Evolutionary conservation across 1,139 yeast species (phyloP), one percentile per base, ranked within the genome.

Genomic region (Geotrichum carabidarum): DNA sequence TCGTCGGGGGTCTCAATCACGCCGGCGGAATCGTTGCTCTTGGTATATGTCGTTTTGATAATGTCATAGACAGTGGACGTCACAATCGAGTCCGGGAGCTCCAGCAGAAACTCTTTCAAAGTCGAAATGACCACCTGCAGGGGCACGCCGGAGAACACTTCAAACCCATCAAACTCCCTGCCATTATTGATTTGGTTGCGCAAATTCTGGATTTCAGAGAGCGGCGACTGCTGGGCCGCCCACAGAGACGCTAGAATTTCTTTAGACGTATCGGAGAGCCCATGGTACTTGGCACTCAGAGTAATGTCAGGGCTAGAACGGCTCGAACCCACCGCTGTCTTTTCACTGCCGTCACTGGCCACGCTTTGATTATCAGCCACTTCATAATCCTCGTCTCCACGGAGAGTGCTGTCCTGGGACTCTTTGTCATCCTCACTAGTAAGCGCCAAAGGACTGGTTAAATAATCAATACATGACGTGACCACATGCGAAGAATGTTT

Each of bases 81-180:
- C 11, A 90, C 79, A 37, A 89, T 69, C 0, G 95, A 83, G 61
- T 86, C 91, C 0, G 96, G 96, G 50, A 90, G 75, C 67, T 90
- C 96, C 66, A 88, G 73, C 35, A 90, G 73, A 67, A 84, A 88
- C 49, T 87, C 75, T 63, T 86, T 84, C 58, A 90, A 74, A 0
- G 83, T 79, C 57, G 85, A 82, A 1, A 90, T 81, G 14, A 87
- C 78, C 0, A 82, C 78, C 43, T 80, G 72, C 1, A 86, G 81
- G 14, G 74, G 69, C 9, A 36, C 52, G 68, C 71, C 22, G 8
- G 42, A 11, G 5, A 56, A 49, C 63, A 64, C 1, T 68, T 60
- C 2, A 61, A 67, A 66, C 35, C 66, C 60, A 17, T 66, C 65
- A 50, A 78, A 66, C n/a, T 74, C 65, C 52, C 72, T 70, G 4